Base-by-base conservation (phyloP, 495 filamentous ascomycete genomes). In the Aspergillus avenaceus region DNA sequence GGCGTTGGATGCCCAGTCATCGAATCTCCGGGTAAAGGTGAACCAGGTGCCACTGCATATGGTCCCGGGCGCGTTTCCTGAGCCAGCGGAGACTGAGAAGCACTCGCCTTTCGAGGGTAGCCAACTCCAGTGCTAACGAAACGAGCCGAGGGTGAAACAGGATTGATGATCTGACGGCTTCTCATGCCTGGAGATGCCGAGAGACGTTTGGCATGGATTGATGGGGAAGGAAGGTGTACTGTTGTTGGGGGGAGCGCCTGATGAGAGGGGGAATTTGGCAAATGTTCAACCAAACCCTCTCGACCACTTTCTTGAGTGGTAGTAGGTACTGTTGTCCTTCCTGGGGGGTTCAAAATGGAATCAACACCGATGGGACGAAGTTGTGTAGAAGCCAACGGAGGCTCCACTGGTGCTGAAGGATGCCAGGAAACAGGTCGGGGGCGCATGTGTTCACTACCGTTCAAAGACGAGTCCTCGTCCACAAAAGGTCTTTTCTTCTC, bases 101-200 rank as follows among this genome's bases (percentile, higher is more conserved):
- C 62, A 47, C 64, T 72, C n/a, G 70, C 63, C 31, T 75, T 74
- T 6, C 70, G 70, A 23, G 72, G 68, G 27, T 74, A 71, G 18
- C 65, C 61, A 8, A 65, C 68, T 40, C 55, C 55, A 2, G 53
- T 47, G 42, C 62, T 51, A 11, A 67, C 63, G 45, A 74, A 68
- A 11, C 71, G 65, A 36, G 67, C 67, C 3, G 78, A 71, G 18
- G 86, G 85, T 13, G 86, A 88, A 48, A 75, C 74, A 18, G 86
- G 85, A 27, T 81, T 84, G 56, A 87, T 71, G n/a, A 83, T 75
- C 47, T 75, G 74, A 41, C 82, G 75, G 18, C 65, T 59, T 52
- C 58, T 62, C 62, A 57, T 69, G 53, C 50, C 70, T 38, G 66
- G 65, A 45, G 61, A 78, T 42, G 71, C 62, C 4, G 64, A 69